Percentiles rank a stretch among this genome's conserved stretches.
Evolutionary conservation across 192 early-diverging fungal genomes (phyloP).

Genomic region (Podila verticillata): DNA sequence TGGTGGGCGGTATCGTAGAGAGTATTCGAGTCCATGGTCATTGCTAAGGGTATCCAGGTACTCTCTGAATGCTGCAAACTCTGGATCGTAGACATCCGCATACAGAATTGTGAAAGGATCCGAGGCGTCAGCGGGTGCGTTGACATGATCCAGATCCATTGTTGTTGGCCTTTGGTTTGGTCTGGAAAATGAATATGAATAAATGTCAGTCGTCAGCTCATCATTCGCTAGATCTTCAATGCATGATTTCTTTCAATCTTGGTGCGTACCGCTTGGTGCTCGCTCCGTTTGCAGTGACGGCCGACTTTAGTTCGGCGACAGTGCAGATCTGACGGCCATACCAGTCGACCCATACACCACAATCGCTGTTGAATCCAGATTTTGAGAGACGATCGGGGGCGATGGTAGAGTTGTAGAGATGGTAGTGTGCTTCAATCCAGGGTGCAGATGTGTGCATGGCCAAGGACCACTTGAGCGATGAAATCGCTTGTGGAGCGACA

Average conservation of each 20-base stretch:
- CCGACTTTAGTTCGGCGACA: conserved; percentile 46
- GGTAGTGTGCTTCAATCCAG: conserved; percentile 83
- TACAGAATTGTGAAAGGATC: conserved; percentile 73
- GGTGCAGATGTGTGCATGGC: conserved; percentile 79
- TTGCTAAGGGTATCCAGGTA: conserved; percentile 61
- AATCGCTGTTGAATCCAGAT: conserved; percentile 55
- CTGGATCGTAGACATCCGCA: conserved; percentile 68
- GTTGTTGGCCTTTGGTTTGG: conserved; percentile 21
- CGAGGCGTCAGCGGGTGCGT: conserved; percentile 1
- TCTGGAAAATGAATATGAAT: conserved; percentile 5
- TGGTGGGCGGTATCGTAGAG: conserved; percentile 79
- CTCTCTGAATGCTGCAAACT: conserved; percentile 69
- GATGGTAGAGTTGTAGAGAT: conserved; percentile 80
- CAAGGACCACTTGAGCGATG: conserved; percentile 76
- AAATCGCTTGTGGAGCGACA: conserved; percentile 50
- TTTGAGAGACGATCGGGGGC: conserved; percentile 57
- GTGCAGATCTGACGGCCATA: conserved; percentile 76
- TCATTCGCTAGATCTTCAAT: not conserved
- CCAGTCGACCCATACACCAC: conserved; percentile 76
- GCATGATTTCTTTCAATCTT: not conserved
- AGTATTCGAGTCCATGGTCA: conserved; percentile 62
- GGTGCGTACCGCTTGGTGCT: conserved; percentile 6
- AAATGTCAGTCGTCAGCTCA: not conserved
- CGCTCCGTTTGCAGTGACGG: conserved; percentile 35
- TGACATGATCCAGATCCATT: conserved; percentile 46